phyloP scores from a whole-genome alignment of 257 asterid species.

The Eucommia ulmoides region DNA sequence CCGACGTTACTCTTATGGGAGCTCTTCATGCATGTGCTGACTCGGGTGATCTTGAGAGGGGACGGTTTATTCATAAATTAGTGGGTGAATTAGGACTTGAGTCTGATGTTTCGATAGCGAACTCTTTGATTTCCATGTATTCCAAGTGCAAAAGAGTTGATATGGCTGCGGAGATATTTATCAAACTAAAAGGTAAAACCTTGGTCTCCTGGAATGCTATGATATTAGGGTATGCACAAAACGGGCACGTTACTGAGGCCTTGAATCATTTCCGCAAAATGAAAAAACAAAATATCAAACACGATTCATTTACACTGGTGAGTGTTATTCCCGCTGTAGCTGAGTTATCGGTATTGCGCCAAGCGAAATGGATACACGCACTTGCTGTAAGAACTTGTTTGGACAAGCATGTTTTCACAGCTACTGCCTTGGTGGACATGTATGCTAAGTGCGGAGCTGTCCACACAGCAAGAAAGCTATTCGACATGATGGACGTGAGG shows the following conservation, averaged over 20 bases:
- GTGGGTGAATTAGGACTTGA: conserved; percentile 32
- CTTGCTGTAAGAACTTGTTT: conserved; percentile 40
- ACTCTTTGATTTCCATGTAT: conserved; percentile 85
- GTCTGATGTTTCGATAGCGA: conserved; percentile 46
- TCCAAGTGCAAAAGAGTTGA: conserved; percentile 76
- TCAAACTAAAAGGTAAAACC: conserved; percentile 36
- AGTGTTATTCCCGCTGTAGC: conserved; percentile 75
- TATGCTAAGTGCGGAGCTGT: conserved; percentile 89
- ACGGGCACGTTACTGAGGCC: conserved; percentile 46
- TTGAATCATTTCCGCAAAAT: conserved; percentile 50
- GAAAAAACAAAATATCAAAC: conserved; percentile 36
- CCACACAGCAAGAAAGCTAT: conserved; percentile 52
- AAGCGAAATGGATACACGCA: conserved; percentile 92
- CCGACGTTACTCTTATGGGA: conserved; percentile 74
- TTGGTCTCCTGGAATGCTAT: conserved; percentile 87
- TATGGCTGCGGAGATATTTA: conserved; percentile 44
- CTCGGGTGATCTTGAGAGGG: conserved; percentile 39
- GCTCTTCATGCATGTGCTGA: conserved; percentile 68
- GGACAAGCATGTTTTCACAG: conserved; percentile 44
- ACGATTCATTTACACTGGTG: conserved; percentile 83
- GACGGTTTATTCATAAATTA: conserved; percentile 47
- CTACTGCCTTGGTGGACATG: conserved; percentile 89
- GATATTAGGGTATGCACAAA: conserved; percentile 81
- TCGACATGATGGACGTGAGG: conserved; percentile 47
- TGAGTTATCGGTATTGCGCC: conserved; percentile 58